Evolutionary conservation across 225 moss, liverwort and hornwort genomes (phyloP).

Genomic region (Sphagnum contortum): DNA sequence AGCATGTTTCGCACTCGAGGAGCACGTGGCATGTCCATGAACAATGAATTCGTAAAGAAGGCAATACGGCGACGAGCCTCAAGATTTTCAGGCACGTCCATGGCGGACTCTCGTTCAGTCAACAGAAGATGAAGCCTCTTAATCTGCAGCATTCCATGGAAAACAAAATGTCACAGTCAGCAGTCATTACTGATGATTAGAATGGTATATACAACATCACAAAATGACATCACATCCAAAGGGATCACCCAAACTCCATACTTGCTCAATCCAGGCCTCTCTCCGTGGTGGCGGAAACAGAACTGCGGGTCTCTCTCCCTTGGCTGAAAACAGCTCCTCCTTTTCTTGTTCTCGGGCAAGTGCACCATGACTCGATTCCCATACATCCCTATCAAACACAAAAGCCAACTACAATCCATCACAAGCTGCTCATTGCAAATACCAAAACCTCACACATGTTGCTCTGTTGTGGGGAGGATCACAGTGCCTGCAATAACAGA

Average conservation of each 20-base stretch:
- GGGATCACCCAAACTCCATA: conserved; percentile 11
- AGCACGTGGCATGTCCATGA: conserved; percentile 99
- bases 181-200: too few relatives aligned
- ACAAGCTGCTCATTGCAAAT: neutral
- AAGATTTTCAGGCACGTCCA: conserved; percentile 75
- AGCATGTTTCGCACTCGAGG: conserved; percentile 87
- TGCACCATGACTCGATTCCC: conserved; percentile 68
- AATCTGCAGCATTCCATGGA: conserved; percentile 32
- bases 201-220: too few relatives aligned
- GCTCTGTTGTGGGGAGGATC: too few relatives aligned
- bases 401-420: conserved; percentile 1
- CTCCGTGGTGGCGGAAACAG: conserved; percentile 52
- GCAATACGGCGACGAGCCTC: conserved; percentile 80
- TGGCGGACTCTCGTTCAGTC: conserved; percentile 77
- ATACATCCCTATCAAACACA: conserved; percentile 43
- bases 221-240: too few relatives aligned
- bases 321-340: conserved; percentile 66
- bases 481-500: too few relatives aligned
- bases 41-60: conserved; percentile 97
- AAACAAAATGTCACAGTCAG: too few relatives aligned
- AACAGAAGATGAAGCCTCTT: conserved; percentile 80
- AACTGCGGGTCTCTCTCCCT: conserved; percentile 70
- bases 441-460: neutral
- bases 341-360: conserved; percentile 61
- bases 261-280: conserved; percentile 97